Evolutionary conservation across 768 basidiomycete species (phyloP), one percentile per base, ranked within the genome.

Genomic region (Lactarius hatsudake): DNA sequence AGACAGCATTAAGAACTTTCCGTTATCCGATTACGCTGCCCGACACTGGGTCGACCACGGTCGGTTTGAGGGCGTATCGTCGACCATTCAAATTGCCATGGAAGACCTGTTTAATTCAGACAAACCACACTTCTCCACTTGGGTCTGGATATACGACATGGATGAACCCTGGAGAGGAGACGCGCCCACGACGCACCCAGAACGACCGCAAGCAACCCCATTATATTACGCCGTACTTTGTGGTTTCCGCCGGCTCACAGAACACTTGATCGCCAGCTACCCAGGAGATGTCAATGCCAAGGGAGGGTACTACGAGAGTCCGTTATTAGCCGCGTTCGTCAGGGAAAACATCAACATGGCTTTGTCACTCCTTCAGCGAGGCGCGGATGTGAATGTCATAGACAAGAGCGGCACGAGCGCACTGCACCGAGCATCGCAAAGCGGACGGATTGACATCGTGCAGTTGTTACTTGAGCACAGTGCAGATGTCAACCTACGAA

Each of bases 101-200:
- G 59, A 45, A 13, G 18, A 17, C 26, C 64, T 65, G 0, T 65
- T 65, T 15, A 23, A 61, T 48, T 40, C 64, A 9, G 20, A 9
- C 1, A 36, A 36, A 3, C 42, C 15, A 20, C 53, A 65, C 18
- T 34, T 65, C 20, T 5, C 28, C 0, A 6, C 20, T 3, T 65
- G 64, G 59, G 32, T 56, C 18, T 61, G 64, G 64, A 20, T 61
- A 18, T 45, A 61, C 9, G 59, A 61, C 48, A 36, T 34, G 2
- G 59, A 57, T 6, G n/a, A 17, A 8, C 26, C 5, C 10, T 28
- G 53, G 30, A 15, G n/a, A 34, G 54, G 40, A 12, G 9, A 6
- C 10, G 7, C 5, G 7, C 17, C 9, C 0, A 7, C 6, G 57
- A n/a, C 54, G 8, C 9, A 12, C 17, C 59, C 59, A 15, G 4